These are phyloP conservation scores for Neoascochyta sp. DNA, from an alignment of 2,329 filamentous ascomycete species.

Conservation along the genomic window DNA sequence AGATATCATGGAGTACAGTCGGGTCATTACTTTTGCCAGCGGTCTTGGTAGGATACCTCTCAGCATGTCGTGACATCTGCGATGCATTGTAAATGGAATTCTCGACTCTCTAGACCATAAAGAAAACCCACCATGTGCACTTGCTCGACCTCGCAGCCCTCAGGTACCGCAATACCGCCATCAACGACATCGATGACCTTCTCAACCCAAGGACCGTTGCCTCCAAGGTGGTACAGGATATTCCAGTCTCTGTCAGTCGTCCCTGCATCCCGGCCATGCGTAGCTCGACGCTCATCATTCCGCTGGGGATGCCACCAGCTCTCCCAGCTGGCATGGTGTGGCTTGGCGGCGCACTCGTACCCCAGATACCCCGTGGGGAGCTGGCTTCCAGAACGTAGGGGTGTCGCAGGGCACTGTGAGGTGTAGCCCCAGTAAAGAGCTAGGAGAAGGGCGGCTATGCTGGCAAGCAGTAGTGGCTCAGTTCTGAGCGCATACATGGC, in stretches of 20 bases:
- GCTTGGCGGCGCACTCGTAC: constrained; percentile 25
- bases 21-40: constrained; percentile 52
- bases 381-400: too few species aligned
- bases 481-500: too few species aligned
- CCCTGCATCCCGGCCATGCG: constrained; percentile 23
- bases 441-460: constrained; percentile 2
- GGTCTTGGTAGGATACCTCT: constrained; percentile 54
- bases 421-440: constrained; percentile 5
- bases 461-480: not conserved
- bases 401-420: not conserved
- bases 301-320: constrained; percentile 35
- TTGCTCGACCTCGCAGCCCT: constrained; percentile 52
- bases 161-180: constrained; percentile 44
- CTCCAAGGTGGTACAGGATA: constrained; percentile 52
- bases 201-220: constrained; percentile 55
- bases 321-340: constrained; percentile 34
- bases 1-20: too few species aligned
- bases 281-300: constrained; percentile 3
- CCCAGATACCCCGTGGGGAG: constrained; percentile 19
- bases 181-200: constrained; percentile 43
- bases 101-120: too few species aligned
- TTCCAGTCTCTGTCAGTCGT: constrained; percentile 43
- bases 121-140: constrained; percentile 56
- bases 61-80: constrained; percentile 56
- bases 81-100: too few species aligned